These are phyloP conservation scores for Quercus engelmannii DNA, from an alignment of 306 rosid genomes.

Conservation along the genomic window DNA sequence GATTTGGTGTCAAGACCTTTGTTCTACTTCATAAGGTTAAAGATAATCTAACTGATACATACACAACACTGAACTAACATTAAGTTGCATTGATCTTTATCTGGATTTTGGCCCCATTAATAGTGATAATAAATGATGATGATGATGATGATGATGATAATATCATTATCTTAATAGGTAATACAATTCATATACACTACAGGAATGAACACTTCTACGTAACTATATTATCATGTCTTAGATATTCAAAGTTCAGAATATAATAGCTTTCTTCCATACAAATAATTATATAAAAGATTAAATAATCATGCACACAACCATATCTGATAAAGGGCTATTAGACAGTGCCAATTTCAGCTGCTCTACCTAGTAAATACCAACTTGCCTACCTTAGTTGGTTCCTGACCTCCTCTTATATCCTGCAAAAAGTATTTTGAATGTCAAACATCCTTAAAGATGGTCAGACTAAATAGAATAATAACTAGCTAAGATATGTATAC, in stretches of 20 bases:
- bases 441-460: conserved; percentile 16
- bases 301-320: background rate
- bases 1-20: background rate
- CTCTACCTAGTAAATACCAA: background rate
- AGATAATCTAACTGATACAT: background rate
- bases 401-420: conserved; percentile 34
- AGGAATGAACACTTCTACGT: background rate
- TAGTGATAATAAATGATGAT: background rate
- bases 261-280: background rate
- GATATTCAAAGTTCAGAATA: background rate
- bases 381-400: conserved; percentile 50
- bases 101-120: background rate
- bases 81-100: background rate
- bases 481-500: background rate
- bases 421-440: conserved; percentile 19
- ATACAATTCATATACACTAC: background rate
- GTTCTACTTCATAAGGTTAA: background rate
- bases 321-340: background rate
- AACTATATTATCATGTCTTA: background rate
- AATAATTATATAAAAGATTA: background rate
- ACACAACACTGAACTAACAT: background rate
- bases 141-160: too few species aligned
- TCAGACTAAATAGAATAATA: background rate
- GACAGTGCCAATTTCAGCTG: background rate
- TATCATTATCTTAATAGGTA: background rate